phyloP scores from a whole-genome alignment of 225 moss, liverwort and hornwort genomes.

The Straminergon stramineum region DNA sequence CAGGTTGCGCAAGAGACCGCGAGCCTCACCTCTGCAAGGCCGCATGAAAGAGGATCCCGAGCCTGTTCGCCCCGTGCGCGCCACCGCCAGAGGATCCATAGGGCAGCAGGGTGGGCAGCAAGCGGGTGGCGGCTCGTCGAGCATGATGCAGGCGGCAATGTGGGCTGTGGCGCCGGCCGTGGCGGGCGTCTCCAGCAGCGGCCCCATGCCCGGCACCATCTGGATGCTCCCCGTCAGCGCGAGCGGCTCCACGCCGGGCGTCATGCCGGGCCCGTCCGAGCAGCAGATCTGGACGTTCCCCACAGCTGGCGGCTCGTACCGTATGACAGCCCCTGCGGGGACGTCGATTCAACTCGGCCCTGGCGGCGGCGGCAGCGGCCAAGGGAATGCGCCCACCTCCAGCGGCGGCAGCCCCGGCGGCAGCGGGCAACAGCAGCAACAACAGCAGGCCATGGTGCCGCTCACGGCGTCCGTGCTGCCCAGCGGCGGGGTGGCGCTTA shows the following conservation, averaged over 20 bases:
- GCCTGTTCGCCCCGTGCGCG: slow-evolving; percentile 71
- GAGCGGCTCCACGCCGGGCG: slow-evolving; percentile 72
- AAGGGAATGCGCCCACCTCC: slow-evolving; percentile 69
- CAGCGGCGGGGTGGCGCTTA: slow-evolving; percentile 84
- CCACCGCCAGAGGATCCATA: slow-evolving; percentile 71
- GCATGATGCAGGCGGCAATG: slow-evolving; percentile 79
- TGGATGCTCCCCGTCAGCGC: slow-evolving; percentile 98
- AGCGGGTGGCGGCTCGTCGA: slow-evolving; percentile 34
- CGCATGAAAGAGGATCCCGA: slow-evolving; percentile 94
- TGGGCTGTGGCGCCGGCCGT: slow-evolving; percentile 97
- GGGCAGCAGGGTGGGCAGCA: slow-evolving; percentile 9
- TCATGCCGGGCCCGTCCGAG: slow-evolving; percentile 79
- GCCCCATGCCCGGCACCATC: slow-evolving; percentile 91
- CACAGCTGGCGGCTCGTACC: slow-evolving; percentile 67
- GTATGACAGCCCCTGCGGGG: slow-evolving; percentile 81
- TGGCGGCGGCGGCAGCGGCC: slow-evolving; percentile 51
- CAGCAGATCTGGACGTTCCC: slow-evolving; percentile 99
- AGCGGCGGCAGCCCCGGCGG: slow-evolving; percentile 42
- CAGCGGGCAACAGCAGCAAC: slow-evolving; percentile 18
- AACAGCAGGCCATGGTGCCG: slow-evolving; percentile 66
- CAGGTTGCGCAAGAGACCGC: slow-evolving; percentile 68
- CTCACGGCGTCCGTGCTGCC: slow-evolving; percentile 63
- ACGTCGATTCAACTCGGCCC: slow-evolving; percentile 93
- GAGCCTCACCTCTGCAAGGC: slow-evolving; percentile 44
- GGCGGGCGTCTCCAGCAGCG: slow-evolving; percentile 82